Conservation (phyloP, 2,329 filamentous ascomycete genomes). For the Fusarium sp. region DNA sequence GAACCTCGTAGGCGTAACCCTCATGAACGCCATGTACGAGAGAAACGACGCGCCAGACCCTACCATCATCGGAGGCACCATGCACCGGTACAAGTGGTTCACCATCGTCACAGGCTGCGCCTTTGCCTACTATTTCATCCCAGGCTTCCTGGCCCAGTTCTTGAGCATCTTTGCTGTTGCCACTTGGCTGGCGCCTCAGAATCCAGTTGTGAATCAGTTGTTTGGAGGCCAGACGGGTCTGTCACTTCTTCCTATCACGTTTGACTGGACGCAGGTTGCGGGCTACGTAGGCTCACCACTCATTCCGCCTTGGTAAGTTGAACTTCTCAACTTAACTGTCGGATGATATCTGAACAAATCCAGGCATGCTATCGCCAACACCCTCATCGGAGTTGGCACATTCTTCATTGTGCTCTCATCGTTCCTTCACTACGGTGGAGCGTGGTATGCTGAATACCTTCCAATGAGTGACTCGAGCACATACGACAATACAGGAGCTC, state of each 20-base stretch:
- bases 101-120: conserved; percentile 66
- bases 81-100: conserved; percentile 76
- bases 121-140: conserved; percentile 77
- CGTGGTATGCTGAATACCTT: conserved; percentile 73
- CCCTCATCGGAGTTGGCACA: conserved; percentile 72
- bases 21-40: conserved; percentile 82
- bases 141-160: conserved; percentile 76
- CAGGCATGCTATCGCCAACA: conserved; percentile 79
- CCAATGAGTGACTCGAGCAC: conserved; percentile 77
- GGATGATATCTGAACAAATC: neutral
- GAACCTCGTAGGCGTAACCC: conserved; percentile 73
- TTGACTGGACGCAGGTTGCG: conserved; percentile 81
- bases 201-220: conserved; percentile 75
- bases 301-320: conserved; percentile 72
- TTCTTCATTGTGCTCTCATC: conserved; percentile 73
- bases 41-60: conserved; percentile 61
- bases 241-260: conserved; percentile 77
- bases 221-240: conserved; percentile 78
- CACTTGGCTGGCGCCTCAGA: conserved; percentile 79
- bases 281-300: conserved; percentile 77
- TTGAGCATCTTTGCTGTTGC: conserved; percentile 77
- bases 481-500: conserved; percentile 76
- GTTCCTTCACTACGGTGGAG: conserved; percentile 72
- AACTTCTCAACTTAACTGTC: neutral
- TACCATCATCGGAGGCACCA: conserved; percentile 70